Percentiles rank a stretch among this genome's conserved stretches.
These are phyloP conservation scores for Elaeis oleifera DNA, from an alignment of 202 grass and related monocot species.

Conservation along the genomic window DNA sequence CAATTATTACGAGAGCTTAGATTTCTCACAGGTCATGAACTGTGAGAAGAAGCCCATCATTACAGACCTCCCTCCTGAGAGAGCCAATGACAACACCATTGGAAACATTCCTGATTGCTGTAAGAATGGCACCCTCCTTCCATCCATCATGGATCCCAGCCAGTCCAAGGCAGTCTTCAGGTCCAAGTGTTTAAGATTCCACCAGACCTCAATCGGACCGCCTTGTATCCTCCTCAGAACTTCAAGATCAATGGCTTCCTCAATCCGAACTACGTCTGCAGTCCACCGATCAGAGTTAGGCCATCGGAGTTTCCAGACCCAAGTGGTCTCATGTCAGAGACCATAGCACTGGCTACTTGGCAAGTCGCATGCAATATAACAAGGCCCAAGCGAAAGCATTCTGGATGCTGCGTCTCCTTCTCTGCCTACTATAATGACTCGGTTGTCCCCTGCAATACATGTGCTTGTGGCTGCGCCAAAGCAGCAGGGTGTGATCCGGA, in stretches of 20 bases:
- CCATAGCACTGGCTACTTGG: constrained; percentile 74
- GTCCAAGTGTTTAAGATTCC: constrained; percentile 77
- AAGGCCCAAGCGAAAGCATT: constrained; percentile 35
- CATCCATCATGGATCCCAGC: constrained; percentile 53
- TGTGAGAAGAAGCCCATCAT: constrained; percentile 85
- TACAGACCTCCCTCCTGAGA: constrained; percentile 80
- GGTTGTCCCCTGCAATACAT: constrained; percentile 67
- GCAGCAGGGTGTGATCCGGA: constrained; percentile 51
- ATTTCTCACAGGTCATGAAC: constrained; percentile 71
- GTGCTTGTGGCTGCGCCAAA: constrained; percentile 50
- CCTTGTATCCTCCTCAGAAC: constrained; percentile 62
- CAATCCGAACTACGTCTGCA: constrained; percentile 62
- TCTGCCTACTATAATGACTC: constrained; percentile 86
- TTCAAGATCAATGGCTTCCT: constrained; percentile 75
- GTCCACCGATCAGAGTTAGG: constrained; percentile 51
- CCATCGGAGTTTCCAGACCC: constrained; percentile 77
- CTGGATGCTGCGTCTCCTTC: constrained; percentile 86
- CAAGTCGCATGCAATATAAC: constrained; percentile 91
- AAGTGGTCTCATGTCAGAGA: constrained; percentile 64
- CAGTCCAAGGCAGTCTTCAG: constrained; percentile 67
- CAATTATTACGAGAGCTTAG: constrained; percentile 54
- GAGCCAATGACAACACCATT: constrained; percentile 55
- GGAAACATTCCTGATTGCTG: constrained; percentile 87
- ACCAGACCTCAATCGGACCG: constrained; percentile 87
- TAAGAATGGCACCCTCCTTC: constrained; percentile 87